Percentiles rank a stretch among this genome's conserved stretches.
Conservation (phyloP, 805 yeast genomes). For the baker's yeast (Saccharomyces cerevisiae) region DNA sequence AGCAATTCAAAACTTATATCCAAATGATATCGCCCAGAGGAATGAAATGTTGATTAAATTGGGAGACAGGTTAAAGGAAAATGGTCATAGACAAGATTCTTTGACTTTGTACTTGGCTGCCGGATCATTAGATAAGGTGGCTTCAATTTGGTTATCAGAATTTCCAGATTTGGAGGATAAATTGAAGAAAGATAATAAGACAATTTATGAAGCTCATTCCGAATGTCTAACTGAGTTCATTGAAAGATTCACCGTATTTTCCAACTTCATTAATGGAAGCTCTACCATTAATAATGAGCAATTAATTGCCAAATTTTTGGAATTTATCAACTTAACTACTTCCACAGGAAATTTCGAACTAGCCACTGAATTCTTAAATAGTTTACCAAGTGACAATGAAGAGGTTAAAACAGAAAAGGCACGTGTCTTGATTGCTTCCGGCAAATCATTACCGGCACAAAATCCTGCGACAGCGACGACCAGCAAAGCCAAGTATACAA, state of each 20-base stretch:
- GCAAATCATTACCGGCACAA: constrained; percentile 18
- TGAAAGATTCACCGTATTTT: constrained; percentile 68
- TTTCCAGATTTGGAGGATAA: constrained; percentile 41
- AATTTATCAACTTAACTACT: constrained; percentile 73
- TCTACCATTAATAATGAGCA: constrained; percentile 25
- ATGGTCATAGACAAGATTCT: constrained; percentile 62
- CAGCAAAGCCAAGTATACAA: neutral
- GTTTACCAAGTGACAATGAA: constrained; percentile 67
- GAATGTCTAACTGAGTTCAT: constrained; percentile 74
- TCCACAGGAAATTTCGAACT: constrained; percentile 77
- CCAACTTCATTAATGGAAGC: constrained; percentile 19
- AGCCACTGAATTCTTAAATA: constrained; percentile 59
- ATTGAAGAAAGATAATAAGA: constrained; percentile 32
- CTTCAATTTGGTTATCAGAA: constrained; percentile 79
- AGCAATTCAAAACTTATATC: constrained; percentile 49
- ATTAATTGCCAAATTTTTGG: constrained; percentile 51
- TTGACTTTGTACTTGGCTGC: constrained; percentile 74
- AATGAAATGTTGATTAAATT: constrained; percentile 50
- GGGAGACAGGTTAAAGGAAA: constrained; percentile 66
- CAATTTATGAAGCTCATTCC: constrained; percentile 78
- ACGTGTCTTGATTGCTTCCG: constrained; percentile 64
- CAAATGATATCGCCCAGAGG: constrained; percentile 40
- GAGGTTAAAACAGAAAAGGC: constrained; percentile 69
- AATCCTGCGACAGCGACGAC: constrained; percentile 4
- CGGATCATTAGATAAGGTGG: constrained; percentile 66